Evolutionary conservation across 2,329 filamentous ascomycete genomes (phyloP).

Genomic region (Paramyrothecium sp.): DNA sequence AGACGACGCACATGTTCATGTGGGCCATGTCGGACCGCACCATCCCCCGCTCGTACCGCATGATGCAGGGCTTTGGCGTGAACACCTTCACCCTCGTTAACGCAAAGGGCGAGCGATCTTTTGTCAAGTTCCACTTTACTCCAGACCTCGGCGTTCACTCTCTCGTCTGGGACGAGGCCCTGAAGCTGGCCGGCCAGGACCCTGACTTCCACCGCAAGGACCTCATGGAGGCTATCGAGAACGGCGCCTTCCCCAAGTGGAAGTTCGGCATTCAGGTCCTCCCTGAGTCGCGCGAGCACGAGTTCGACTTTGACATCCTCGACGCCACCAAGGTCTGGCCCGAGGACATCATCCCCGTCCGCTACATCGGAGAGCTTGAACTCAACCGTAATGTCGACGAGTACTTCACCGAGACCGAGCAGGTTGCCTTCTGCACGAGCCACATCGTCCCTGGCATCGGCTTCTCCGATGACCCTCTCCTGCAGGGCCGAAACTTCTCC

Average conservation of each 20-base stretch:
- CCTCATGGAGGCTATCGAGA: slow-evolving; percentile 70
- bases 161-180: slow-evolving; percentile 75
- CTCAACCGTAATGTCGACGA: slow-evolving; percentile 80
- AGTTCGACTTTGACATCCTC: slow-evolving; percentile 83
- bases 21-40: slow-evolving; percentile 75
- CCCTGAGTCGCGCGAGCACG: slow-evolving; percentile 67
- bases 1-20: slow-evolving; percentile 77
- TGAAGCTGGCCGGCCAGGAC: slow-evolving; percentile 73
- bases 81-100: slow-evolving; percentile 75
- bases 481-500: slow-evolving; percentile 70
- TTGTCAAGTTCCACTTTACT: slow-evolving; percentile 78
- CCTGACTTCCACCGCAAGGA: slow-evolving; percentile 83
- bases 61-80: slow-evolving; percentile 86
- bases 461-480: slow-evolving; percentile 72
- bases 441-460: slow-evolving; percentile 79
- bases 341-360: slow-evolving; percentile 70
- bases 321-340: slow-evolving; percentile 88
- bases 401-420: slow-evolving; percentile 80
- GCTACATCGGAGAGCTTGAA: slow-evolving; percentile 77
- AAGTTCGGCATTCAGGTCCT: slow-evolving; percentile 80
- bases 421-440: slow-evolving; percentile 78
- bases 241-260: slow-evolving; percentile 71
- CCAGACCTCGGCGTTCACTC: slow-evolving; percentile 75
- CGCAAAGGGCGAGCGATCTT: slow-evolving; percentile 64
- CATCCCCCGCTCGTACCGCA: slow-evolving; percentile 73